Evolutionary conservation across 129 eudicot species (phyloP).

Genomic region (Flaveria brownii): DNA sequence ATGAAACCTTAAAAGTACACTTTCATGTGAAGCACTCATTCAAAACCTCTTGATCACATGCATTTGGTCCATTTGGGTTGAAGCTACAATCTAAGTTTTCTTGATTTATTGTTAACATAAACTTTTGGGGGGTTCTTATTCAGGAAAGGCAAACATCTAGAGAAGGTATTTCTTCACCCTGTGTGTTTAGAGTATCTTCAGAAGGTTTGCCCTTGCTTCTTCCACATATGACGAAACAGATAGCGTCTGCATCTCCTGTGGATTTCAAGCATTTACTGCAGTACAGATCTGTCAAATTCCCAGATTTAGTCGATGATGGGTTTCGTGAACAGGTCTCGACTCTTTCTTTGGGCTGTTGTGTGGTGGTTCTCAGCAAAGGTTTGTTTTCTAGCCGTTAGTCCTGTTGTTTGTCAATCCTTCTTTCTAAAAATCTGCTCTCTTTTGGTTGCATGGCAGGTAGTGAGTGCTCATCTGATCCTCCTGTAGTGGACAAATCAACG

Average conservation of each 20-base stretch:
- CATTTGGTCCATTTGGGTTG: not conserved
- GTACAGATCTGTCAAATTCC: constrained; percentile 74
- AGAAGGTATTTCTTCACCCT: constrained; percentile 68
- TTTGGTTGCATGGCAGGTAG: constrained; percentile 46
- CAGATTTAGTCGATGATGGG: constrained; percentile 71
- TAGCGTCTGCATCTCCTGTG: constrained; percentile 55
- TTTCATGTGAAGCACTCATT: not conserved
- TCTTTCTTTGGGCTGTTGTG: constrained; percentile 79
- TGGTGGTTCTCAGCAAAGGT: constrained; percentile 80
- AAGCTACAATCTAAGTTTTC: not conserved
- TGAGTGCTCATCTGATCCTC: constrained; percentile 35
- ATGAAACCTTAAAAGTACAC: not conserved
- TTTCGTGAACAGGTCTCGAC: constrained; percentile 67
- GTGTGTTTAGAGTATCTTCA: constrained; percentile 88
- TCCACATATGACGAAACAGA: constrained; percentile 83
- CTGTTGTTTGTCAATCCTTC: not conserved
- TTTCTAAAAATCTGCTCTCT: not conserved
- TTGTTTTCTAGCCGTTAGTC: constrained; percentile 19
- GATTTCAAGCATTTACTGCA: constrained; percentile 88
- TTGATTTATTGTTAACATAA: not conserved
- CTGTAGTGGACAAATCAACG: constrained; percentile 51
- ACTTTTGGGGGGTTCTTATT: not conserved
- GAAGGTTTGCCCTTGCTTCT: constrained; percentile 96
- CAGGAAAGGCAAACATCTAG: constrained; percentile 95
- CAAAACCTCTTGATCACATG: not conserved